Evolutionary conservation across 208 protist genomes (phyloP).

Genomic region (Spironucleus salmonicida): DNA sequence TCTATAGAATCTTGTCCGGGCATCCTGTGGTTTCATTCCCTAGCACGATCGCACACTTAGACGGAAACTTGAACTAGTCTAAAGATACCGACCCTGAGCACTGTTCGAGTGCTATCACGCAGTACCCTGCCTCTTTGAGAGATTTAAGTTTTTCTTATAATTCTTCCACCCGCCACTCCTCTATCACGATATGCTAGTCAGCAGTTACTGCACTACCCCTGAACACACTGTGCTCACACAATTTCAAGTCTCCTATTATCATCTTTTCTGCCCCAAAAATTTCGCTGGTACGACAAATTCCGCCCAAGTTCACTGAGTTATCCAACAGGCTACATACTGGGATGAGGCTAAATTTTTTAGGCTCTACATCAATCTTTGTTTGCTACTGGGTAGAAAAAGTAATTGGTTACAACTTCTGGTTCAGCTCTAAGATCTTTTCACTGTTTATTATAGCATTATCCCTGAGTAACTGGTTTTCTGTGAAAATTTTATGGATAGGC

Average conservation of each 20-base stretch:
- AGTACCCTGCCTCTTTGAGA: not conserved
- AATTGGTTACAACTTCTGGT: too few relatives aligned
- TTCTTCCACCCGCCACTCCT: not conserved
- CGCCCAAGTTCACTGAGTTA: constrained; percentile 5
- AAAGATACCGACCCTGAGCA: not conserved
- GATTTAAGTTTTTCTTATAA: not conserved
- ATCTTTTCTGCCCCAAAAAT: not conserved
- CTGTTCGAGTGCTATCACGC: not conserved
- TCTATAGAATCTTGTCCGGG: constrained; percentile 10
- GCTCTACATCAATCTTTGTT: too few relatives aligned
- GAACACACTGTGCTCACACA: not conserved
- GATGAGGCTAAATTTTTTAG: too few relatives aligned
- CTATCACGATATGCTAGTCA: not conserved
- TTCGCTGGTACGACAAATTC: constrained; percentile 7
- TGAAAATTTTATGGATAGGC: too few relatives aligned
- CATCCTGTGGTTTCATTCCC: constrained; percentile 16
- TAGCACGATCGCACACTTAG: not conserved
- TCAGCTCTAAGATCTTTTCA: too few relatives aligned
- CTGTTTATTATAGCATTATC: too few relatives aligned
- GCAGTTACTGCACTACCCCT: not conserved
- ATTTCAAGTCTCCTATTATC: not conserved
- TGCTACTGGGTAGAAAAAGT: too few relatives aligned
- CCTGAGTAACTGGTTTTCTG: too few relatives aligned
- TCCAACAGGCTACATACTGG: too few relatives aligned
- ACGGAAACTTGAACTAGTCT: not conserved